These are phyloP conservation scores for Suhomyces guaymorum DNA, from an alignment of 1,139 yeast species.

Conservation along the genomic window DNA sequence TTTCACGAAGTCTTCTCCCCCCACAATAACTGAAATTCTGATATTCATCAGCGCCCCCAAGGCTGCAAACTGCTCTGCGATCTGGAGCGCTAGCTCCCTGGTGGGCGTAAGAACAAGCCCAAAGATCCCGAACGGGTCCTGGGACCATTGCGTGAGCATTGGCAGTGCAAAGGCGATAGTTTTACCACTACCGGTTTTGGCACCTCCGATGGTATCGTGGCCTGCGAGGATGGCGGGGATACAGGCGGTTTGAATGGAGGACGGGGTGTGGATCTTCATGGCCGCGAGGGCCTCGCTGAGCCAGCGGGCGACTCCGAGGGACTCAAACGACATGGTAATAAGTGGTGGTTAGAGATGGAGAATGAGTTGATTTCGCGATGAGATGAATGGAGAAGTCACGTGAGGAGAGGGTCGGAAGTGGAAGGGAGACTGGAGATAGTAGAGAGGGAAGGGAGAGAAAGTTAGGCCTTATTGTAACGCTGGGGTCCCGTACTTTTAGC, in stretches of 20 bases:
- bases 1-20: conserved; percentile 89
- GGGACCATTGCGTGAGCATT: conserved; percentile 90
- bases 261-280: conserved; percentile 82
- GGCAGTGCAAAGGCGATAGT: conserved; percentile 98
- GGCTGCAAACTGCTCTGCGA: conserved; percentile 95
- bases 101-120: conserved; percentile 93
- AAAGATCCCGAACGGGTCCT: conserved; percentile 89
- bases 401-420: too few species aligned
- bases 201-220: conserved; percentile 95
- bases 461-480: too few species aligned
- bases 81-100: conserved; percentile 91
- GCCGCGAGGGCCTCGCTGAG: conserved; percentile 74
- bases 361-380: conserved; percentile 4
- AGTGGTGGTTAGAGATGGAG: neutral
- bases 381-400: conserved; percentile 1
- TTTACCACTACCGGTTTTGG: conserved; percentile 97
- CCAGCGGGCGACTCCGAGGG: conserved; percentile 84
- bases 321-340: conserved; percentile 49
- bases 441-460: too few species aligned
- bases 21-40: conserved; percentile 78
- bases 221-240: conserved; percentile 84
- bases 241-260: conserved; percentile 84
- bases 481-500: too few species aligned
- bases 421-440: too few species aligned
- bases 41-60: conserved; percentile 88